A percentile compares a stretch with the other conserved stretches of the same genome.
phyloP scores from a whole-genome alignment of 2,329 filamentous ascomycete genomes.

The Fusarium kyushuense region DNA sequence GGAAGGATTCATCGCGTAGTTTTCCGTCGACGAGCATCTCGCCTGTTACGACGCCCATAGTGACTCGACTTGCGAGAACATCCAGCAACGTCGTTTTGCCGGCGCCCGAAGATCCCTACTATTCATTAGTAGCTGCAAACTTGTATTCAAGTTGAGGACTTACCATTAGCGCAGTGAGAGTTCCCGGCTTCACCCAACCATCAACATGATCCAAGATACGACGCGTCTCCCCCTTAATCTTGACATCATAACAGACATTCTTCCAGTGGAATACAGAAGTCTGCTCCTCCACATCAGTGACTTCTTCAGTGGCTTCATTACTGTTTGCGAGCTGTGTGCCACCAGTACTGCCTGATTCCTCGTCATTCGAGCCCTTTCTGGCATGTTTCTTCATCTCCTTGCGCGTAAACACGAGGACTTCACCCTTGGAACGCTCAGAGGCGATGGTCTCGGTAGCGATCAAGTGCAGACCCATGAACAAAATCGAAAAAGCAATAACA shows the following conservation, averaged over 20 bases:
- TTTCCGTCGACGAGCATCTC: conserved; percentile 75
- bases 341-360: conserved; percentile 8
- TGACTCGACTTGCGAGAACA: conserved; percentile 82
- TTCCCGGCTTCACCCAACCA: conserved; percentile 80
- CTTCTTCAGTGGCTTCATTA: conserved; percentile 53
- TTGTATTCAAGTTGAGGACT: conserved; percentile 77
- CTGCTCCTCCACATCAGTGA: conserved; percentile 39
- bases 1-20: conserved; percentile 80
- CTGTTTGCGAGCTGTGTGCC: conserved; percentile 67
- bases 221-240: conserved; percentile 71
- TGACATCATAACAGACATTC: conserved; percentile 78
- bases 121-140: conserved; percentile 85
- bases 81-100: conserved; percentile 90
- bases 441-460: conserved; percentile 36
- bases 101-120: conserved; percentile 80
- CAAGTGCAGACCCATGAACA: conserved; percentile 39
- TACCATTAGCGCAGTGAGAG: conserved; percentile 78
- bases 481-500: conserved; percentile 36
- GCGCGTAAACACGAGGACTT: conserved; percentile 42
- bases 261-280: conserved; percentile 73
- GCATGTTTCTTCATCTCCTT: conserved; percentile 38
- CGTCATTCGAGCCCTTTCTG: conserved; percentile 63
- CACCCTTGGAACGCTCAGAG: conserved; percentile 41
- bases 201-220: conserved; percentile 76
- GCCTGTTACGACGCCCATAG: conserved; percentile 85